These are phyloP conservation scores for Pouteria campechiana DNA, from an alignment of 179 eudicot species.

Conservation along the genomic window DNA sequence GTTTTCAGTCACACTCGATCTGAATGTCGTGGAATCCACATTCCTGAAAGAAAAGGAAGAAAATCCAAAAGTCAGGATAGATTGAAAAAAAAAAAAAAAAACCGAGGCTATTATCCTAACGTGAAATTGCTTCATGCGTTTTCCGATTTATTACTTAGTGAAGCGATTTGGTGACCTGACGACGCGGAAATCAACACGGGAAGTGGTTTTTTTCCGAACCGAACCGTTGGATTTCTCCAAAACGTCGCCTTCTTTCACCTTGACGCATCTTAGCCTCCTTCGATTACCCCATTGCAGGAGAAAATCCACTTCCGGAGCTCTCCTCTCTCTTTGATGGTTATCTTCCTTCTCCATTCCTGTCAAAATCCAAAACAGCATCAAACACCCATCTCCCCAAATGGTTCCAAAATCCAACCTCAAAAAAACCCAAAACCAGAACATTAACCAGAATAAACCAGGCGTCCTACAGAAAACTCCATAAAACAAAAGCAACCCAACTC, in stretches of 20 bases:
- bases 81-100: too few species aligned
- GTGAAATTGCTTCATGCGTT: too few species aligned
- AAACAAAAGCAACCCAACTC: too few species aligned
- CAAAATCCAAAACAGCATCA: neutral
- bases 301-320: slow-evolving; percentile 14
- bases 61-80: too few species aligned
- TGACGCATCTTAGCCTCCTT: slow-evolving; percentile 31
- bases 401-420: neutral
- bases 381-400: neutral
- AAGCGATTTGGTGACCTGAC: slow-evolving; percentile 19
- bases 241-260: slow-evolving; percentile 21
- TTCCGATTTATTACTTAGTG: slow-evolving; percentile 8
- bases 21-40: slow-evolving; percentile 16
- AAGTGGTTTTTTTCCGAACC: slow-evolving; percentile 24
- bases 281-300: slow-evolving; percentile 45
- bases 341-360: too few species aligned
- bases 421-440: neutral
- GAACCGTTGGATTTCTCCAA: slow-evolving; percentile 15
- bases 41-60: slow-evolving; percentile 24
- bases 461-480: slow-evolving; percentile 8
- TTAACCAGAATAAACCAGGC: neutral
- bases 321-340: slow-evolving; percentile 1
- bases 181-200: slow-evolving; percentile 14
- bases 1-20: slow-evolving; percentile 15
- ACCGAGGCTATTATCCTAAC: too few species aligned